phyloP scores from a whole-genome alignment of 2,329 filamentous ascomycete genomes.

The Pseudogymnoascus sp. region DNA sequence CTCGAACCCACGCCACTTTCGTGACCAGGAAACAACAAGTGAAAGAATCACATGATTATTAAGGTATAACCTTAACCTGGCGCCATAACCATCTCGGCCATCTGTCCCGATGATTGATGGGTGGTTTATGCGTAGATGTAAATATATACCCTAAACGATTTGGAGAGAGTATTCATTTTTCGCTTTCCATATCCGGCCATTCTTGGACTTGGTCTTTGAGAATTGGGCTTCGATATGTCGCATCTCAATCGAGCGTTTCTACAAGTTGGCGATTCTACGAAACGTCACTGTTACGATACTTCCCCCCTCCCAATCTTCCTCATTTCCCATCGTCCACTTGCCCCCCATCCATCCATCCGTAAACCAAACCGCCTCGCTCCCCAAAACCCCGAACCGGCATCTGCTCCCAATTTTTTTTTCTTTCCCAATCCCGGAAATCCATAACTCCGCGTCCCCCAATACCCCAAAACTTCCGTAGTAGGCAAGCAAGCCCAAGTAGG shows the following conservation, averaged over 20 bases:
- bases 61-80: background rate
- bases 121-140: too few species aligned
- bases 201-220: too few species aligned
- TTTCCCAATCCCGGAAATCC: background rate
- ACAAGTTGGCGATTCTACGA: background rate
- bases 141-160: too few species aligned
- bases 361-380: background rate
- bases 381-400: background rate
- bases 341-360: background rate
- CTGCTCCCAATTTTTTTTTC: background rate
- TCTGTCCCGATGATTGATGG: background rate
- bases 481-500: background rate
- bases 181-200: too few species aligned
- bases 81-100: background rate
- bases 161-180: too few species aligned
- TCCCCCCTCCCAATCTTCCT: background rate
- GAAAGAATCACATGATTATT: background rate
- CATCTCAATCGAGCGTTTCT: background rate
- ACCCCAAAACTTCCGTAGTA: background rate
- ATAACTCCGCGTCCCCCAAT: background rate
- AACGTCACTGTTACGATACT: background rate
- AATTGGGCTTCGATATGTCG: too few species aligned
- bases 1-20: slow-evolving; percentile 35
- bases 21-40: slow-evolving; percentile 28
- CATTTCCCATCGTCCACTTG: background rate